These are phyloP conservation scores for Lotmaria passim DNA, from an alignment of 208 protist genomes.

Conservation along the genomic window DNA sequence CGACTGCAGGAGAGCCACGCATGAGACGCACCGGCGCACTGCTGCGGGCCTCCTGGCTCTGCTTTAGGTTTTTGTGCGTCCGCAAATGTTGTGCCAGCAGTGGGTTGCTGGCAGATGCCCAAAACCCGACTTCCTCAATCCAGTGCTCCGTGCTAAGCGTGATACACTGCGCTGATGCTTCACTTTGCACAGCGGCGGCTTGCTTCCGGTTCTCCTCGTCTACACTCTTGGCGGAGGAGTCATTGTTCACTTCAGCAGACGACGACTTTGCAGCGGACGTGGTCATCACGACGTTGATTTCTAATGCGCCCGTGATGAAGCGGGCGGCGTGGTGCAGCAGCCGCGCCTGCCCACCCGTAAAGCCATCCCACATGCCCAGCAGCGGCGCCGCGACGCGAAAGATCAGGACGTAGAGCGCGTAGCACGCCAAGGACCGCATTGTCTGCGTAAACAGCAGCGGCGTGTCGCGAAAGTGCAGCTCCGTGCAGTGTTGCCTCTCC, in stretches of 20 bases:
- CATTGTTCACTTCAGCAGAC: neutral
- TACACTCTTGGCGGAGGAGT: too few relatives aligned
- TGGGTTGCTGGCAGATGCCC: conserved; percentile 75
- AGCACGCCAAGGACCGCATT: conserved; percentile 43
- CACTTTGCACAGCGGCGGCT: neutral
- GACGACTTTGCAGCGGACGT: conserved; percentile 7
- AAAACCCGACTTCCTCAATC: conserved; percentile 85
- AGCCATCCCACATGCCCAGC: conserved; percentile 19
- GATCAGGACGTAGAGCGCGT: conserved; percentile 48
- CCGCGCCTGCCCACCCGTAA: conserved; percentile 21
- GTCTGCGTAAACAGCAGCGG: conserved; percentile 46
- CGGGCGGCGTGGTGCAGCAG: conserved; percentile 42
- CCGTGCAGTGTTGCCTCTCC: conserved; percentile 56
- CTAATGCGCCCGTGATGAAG: conserved; percentile 42
- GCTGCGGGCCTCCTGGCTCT: neutral
- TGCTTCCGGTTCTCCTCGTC: too few relatives aligned
- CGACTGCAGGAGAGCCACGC: neutral
- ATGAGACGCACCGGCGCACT: neutral
- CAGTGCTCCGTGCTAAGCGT: conserved; percentile 67
- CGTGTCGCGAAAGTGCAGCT: conserved; percentile 62
- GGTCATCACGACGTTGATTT: conserved; percentile 52
- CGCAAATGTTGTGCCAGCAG: conserved; percentile 28
- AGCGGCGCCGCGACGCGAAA: conserved; percentile 44
- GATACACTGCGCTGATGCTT: conserved; percentile 23
- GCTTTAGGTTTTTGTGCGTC: too few relatives aligned